A percentile compares a stretch with the other conserved stretches of the same genome.
Evolutionary conservation across 495 filamentous ascomycete genomes (phyloP).

Genomic region (Rusavskia elegans): DNA sequence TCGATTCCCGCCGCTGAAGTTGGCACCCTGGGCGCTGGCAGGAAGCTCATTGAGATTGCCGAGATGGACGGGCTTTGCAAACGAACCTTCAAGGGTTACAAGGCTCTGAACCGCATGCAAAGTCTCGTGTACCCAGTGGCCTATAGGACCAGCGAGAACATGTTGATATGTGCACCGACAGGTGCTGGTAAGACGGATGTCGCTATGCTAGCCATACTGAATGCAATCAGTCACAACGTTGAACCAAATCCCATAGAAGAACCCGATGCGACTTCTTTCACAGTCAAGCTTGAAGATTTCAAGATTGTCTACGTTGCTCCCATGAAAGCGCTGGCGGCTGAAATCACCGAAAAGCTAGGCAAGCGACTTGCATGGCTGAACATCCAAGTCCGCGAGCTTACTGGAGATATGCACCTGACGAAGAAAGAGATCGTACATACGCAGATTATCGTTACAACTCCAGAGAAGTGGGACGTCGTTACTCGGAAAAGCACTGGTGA

Average conservation of each 20-base stretch:
- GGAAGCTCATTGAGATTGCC: conserved; percentile 60
- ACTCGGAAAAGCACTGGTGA: conserved; percentile 94
- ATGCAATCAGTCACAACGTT: conserved; percentile 73
- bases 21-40: conserved; percentile 51
- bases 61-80: conserved; percentile 81
- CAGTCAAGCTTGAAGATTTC: conserved; percentile 70
- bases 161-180: conserved; percentile 96
- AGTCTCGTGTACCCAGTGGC: conserved; percentile 90
- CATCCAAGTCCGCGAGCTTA: conserved; percentile 77
- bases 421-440: conserved; percentile 91
- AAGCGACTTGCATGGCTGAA: conserved; percentile 88
- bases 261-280: conserved; percentile 58
- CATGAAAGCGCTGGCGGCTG: conserved; percentile 93
- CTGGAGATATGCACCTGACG: conserved; percentile 96
- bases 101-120: conserved; percentile 91
- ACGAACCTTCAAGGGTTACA: conserved; percentile 89
- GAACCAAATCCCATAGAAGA: conserved; percentile 60
- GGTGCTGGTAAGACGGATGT: conserved; percentile 98
- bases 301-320: conserved; percentile 97
- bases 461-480: conserved; percentile 98
- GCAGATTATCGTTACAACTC: conserved; percentile 96
- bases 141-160: conserved; percentile 91
- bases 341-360: conserved; percentile 90
- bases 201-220: conserved; percentile 89
- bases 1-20: conserved; percentile 66